These are phyloP conservation scores for Diaporthe vexans DNA, from an alignment of 2,329 filamentous ascomycete genomes.

Conservation along the genomic window DNA sequence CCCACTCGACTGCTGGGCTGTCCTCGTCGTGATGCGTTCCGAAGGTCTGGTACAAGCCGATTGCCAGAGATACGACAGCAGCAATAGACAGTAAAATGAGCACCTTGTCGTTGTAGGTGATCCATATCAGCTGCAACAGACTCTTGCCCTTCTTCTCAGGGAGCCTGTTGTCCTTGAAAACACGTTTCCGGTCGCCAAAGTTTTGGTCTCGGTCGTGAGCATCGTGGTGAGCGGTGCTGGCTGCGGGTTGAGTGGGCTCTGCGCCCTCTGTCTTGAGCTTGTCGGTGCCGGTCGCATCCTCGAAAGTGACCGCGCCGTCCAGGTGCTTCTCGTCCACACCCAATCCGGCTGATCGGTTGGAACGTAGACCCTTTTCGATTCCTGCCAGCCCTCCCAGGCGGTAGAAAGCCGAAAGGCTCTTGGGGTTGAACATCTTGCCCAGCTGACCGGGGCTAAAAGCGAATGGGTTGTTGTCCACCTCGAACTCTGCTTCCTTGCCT, in stretches of 20 bases:
- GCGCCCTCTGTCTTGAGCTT: slow-evolving; percentile 54
- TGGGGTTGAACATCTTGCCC: slow-evolving; percentile 90
- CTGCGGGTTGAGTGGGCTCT: slow-evolving; percentile 24
- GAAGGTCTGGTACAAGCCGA: slow-evolving; percentile 83
- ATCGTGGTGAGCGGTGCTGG: not conserved
- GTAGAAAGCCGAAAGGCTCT: slow-evolving; percentile 86
- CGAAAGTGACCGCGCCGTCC: slow-evolving; percentile 77
- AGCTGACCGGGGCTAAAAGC: slow-evolving; percentile 88
- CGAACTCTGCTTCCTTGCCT: slow-evolving; percentile 82
- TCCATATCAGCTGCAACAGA: slow-evolving; percentile 81
- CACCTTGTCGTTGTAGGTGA: slow-evolving; percentile 88
- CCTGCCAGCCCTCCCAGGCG: slow-evolving; percentile 83
- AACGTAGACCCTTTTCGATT: slow-evolving; percentile 83
- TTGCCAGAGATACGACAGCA: slow-evolving; percentile 78
- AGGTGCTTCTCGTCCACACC: slow-evolving; percentile 81
- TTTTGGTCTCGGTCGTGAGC: slow-evolving; percentile 46
- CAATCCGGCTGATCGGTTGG: slow-evolving; percentile 79
- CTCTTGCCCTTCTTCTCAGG: slow-evolving; percentile 82
- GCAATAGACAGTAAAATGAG: slow-evolving; percentile 79
- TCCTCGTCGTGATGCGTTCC: slow-evolving; percentile 66
- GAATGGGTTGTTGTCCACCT: slow-evolving; percentile 84
- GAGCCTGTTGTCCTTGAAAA: slow-evolving; percentile 80
- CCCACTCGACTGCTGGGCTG: slow-evolving; percentile 78
- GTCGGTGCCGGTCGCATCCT: slow-evolving; percentile 69
- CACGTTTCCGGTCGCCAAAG: slow-evolving; percentile 76